Evolutionary conservation across 495 filamentous ascomycete genomes (phyloP), one percentile per base, ranked within the genome.

Genomic region (Pseudevernia furfuracea): DNA sequence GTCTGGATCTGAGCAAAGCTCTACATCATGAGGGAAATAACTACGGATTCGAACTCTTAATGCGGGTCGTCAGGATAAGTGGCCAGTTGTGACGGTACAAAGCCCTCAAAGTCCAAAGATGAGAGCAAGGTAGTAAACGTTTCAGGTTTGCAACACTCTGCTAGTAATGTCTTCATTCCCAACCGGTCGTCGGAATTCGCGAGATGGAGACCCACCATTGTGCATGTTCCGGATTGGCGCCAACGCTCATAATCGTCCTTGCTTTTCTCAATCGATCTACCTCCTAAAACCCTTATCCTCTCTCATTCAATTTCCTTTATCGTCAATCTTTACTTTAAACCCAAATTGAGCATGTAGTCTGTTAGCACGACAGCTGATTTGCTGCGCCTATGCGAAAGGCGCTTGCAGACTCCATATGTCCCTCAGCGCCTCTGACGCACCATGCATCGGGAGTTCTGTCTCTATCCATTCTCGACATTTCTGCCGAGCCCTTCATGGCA

Each of bases 341-440:
- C 28, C 3, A 49, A 49, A 30, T 30, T 5, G 32, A 32, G 28
- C 10, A 14, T 2, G 4, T 2, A 53, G 49, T 6, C 30, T 55
- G 2, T 55, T 55, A n/a, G 28, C 52, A 55, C 17, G 30, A 34
- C 52, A 30, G 52, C 28, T 55, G 52, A 34, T 55, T 55, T 55
- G 52, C 52, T 55, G 52, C 52, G 52, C 28, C 19, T 34, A 55
- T 55, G 52, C 30, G 17, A 4, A 34, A 55, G 8, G 52, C 52
- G 52, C 52, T 55, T 34, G 30, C 52, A 55, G 30, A 11, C 28
- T 55, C 30, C 6, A 55, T 55, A 53, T 53, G 49, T 53, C 25
- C 25, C 49, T 53, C 49, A 53, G 12, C 49, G 49, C 49, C 52
- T 55, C 17, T 55, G 25, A 14, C 48, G 48, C 48, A 52, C 48